Conservation (phyloP, 345 rosid species). For the Eucalyptus polybractea region DNA sequence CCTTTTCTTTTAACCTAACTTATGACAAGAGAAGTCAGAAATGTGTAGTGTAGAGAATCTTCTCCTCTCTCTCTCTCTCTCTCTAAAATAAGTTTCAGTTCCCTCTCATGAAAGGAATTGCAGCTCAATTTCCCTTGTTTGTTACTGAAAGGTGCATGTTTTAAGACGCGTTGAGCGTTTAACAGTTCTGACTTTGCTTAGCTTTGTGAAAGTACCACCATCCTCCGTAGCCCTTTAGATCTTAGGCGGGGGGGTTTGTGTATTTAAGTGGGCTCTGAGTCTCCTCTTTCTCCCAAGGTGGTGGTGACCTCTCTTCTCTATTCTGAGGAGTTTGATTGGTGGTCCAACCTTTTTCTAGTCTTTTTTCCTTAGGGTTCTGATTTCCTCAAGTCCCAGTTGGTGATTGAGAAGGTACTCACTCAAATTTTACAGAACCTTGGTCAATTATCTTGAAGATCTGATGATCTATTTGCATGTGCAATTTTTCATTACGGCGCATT, state of each 20-base stretch:
- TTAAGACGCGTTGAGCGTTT: conserved; percentile 14
- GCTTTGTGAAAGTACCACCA: neutral
- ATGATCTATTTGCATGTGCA: neutral
- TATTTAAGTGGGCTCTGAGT: neutral
- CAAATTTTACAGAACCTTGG: neutral
- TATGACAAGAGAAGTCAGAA: neutral
- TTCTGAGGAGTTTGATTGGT: neutral
- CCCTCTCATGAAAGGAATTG: neutral
- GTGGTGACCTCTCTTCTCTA: neutral
- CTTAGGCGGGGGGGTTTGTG: neutral
- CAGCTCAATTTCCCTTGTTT: conserved; percentile 2
- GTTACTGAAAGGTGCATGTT: neutral
- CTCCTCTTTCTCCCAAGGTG: neutral
- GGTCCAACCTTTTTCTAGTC: neutral
- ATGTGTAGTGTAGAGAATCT: neutral
- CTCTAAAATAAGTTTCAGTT: neutral
- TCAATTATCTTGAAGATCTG: neutral
- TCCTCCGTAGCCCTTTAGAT: neutral
- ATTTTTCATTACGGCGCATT: neutral
- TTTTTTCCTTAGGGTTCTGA: neutral
- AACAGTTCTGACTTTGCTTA: conserved; percentile 9
- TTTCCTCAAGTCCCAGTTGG: neutral
- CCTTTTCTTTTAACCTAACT: neutral
- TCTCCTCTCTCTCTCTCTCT: neutral
- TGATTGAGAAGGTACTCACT: neutral